Evolutionary conservation across 495 filamentous ascomycete species (phyloP), one percentile per base, ranked within the genome.

Genomic region (Xylaria intraflava): DNA sequence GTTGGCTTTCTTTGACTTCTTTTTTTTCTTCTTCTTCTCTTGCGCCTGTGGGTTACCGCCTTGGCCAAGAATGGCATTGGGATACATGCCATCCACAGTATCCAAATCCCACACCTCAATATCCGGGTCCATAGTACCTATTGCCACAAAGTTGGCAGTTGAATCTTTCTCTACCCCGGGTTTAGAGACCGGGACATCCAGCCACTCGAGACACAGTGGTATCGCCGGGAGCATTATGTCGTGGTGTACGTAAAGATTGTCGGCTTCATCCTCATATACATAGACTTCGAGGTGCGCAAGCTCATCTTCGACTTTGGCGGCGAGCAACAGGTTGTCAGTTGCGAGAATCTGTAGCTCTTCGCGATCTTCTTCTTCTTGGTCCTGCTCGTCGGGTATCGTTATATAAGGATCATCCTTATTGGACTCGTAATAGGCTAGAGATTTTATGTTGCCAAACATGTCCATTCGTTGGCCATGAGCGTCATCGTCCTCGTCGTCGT

Each of bases 61-160:
- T 63, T 89, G 86, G n/a, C 93, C 93, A 26, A 99, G 83, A 49
- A 99, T 95, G 6, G 92, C 92, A 62, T 96, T 90, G 19, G 94
- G 93, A 66, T 94, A 97, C 87, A 99, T 94, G 77, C 85, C 85
- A 73, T 99, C 93, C 38, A 99, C 82, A 1, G 87, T 83, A 65
- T 97, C 93, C 39, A 99, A 76, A 68, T 99, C 89, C 93, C 93
- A 99, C 39, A 99, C 82, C 75, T 99, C 93, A 59, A 99, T 97
- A 64, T 99, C 93, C 1, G 93, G 90, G 61, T 97, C 93, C 78
- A 97, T 94, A 1, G 94, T 97, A 47, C 93, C 93, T 41, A 97
- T 81, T 8, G 94, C 93, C 23, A 94, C 89, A 56, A 92, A 95
- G 72, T 95, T 99, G 6, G 83, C 92, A 36, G 64, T 71, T 17